Evolutionary conservation across 352 stramenopile genomes (phyloP), one percentile per base, ranked within the genome.

Genomic region (Globisporangium irregulare): DNA sequence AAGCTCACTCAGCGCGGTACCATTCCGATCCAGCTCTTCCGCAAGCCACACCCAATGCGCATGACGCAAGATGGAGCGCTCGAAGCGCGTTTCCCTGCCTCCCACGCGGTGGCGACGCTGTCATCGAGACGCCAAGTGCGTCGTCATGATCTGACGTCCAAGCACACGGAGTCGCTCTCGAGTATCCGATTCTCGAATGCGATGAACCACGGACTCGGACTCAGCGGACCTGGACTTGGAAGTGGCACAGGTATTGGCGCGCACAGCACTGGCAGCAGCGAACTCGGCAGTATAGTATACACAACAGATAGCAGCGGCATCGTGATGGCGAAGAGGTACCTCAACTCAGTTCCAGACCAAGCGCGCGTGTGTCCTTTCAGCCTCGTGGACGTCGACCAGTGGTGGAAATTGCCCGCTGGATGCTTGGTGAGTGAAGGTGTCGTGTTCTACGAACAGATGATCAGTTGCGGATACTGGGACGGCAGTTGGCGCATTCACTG

Each of bases 391-490:
- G 83, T 95, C 20, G 87, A 95, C 29, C 87, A 95, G 69, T 95
- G 87, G 87, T 95, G 87, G 87, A 91, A 91, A 55, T 76, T 95
- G 24, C 87, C 87, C 22, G 74, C 80, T 6, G 86, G 86, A 15
- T 93, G 85, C 24, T 72, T 91, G 10, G 85, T 91, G 43, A 84
- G 76, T 56, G 85, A 93, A 68, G 86, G 87, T 41, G 83, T 95
- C 15, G 87, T 95, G 48, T 95, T 93, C 59, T 95, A 95, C 67
- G 87, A 95, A 71, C 87, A 95, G 61, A 95, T 95, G 87, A 93
- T 95, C 66, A 95, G 87, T 73, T 95, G 85, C 64, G 87, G 87
- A 8, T 94, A 94, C 68, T 95, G 86, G 84, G 87, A 95, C 73
- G 87, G 87, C 15, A 94, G 87, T 59, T 95, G 87, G 87, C 84